Conservation (phyloP, 2,329 filamentous ascomycete genomes). For the Cytospora piceicola region DNA sequence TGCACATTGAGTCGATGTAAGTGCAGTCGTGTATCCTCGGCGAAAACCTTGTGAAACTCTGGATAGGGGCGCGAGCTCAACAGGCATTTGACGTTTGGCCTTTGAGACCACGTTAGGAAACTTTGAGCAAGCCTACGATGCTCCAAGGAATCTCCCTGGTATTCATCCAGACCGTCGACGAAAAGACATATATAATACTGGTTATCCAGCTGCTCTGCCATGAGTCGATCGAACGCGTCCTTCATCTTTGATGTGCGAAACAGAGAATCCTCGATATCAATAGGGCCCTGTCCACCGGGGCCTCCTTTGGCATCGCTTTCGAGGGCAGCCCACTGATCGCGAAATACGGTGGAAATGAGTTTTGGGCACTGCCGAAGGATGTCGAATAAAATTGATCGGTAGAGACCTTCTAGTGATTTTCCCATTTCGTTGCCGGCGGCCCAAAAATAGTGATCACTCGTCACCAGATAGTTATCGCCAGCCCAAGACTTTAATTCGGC, state of each 20-base stretch:
- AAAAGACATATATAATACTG: conserved; percentile 1
- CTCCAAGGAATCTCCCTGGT: not conserved
- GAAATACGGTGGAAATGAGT: conserved; percentile 27
- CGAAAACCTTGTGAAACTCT: conserved; percentile 6
- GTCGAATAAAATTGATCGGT: conserved; percentile 31
- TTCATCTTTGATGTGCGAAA: not conserved
- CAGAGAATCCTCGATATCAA: not conserved
- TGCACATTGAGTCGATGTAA: conserved; percentile 4
- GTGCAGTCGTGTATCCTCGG: not conserved
- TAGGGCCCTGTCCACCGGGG: no score
- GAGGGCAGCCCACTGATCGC: not conserved
- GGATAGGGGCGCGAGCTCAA: conserved; percentile 16
- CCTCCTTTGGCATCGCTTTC: no score
- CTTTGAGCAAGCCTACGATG: not conserved
- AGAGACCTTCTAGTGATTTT: conserved; percentile 30
- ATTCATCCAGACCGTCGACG: conserved; percentile 20
- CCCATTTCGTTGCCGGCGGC: conserved; percentile 22
- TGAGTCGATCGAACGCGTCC: conserved; percentile 2
- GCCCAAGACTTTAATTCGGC: conserved; percentile 6
- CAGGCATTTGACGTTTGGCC: conserved; percentile 6
- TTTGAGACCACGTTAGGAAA: not conserved
- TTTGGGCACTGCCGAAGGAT: conserved; percentile 29
- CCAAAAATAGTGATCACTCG: conserved; percentile 29
- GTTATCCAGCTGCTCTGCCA: not conserved
- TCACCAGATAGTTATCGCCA: conserved; percentile 7